Evolutionary conservation across 352 stramenopile genomes (phyloP).

Genomic region (Phytophthora megakarya): DNA sequence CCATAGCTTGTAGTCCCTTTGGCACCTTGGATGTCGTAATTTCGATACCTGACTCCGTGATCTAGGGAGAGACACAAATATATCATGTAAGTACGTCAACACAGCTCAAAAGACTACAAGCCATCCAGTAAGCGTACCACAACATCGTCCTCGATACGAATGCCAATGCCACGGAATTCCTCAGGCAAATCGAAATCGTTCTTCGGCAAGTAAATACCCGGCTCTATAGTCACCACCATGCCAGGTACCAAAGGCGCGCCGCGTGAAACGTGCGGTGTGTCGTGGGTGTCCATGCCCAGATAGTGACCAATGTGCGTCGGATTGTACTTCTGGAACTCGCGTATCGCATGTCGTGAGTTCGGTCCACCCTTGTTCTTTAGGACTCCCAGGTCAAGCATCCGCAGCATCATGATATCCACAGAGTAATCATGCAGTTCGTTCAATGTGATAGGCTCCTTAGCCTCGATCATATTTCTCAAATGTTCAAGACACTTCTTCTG

Average conservation of each 20-base stretch:
- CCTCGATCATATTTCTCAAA: conserved; percentile 49
- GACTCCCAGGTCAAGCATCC: conserved; percentile 68
- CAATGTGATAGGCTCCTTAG: conserved; percentile 58
- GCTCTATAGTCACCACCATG: conserved; percentile 87
- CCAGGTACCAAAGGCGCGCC: conserved; percentile 59
- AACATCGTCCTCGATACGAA: conserved; percentile 88
- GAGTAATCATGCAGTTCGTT: conserved; percentile 81
- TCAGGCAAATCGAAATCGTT: conserved; percentile 63
- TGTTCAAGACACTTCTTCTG: conserved; percentile 76
- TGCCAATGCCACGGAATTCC: conserved; percentile 83
- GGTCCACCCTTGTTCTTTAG: conserved; percentile 39
- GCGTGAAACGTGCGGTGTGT: conserved; percentile 76
- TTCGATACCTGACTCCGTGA: conserved; percentile 76
- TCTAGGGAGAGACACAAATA: conserved; percentile 44
- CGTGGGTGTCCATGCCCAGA: conserved; percentile 84
- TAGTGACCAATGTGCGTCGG: conserved; percentile 88
- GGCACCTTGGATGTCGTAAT: conserved; percentile 69
- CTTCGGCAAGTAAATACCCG: conserved; percentile 84
- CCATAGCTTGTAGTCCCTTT: conserved; percentile 76
- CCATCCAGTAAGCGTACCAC: conserved; percentile 51
- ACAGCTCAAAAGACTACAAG: background rate
- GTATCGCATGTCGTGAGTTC: conserved; percentile 41
- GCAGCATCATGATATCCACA: conserved; percentile 70
- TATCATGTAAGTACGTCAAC: background rate
- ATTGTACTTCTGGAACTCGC: conserved; percentile 83